A percentile compares a stretch with the other conserved stretches of the same genome.
These are phyloP conservation scores for Diaporthe batatas DNA, from an alignment of 2,329 filamentous ascomycete genomes.

Conservation along the genomic window DNA sequence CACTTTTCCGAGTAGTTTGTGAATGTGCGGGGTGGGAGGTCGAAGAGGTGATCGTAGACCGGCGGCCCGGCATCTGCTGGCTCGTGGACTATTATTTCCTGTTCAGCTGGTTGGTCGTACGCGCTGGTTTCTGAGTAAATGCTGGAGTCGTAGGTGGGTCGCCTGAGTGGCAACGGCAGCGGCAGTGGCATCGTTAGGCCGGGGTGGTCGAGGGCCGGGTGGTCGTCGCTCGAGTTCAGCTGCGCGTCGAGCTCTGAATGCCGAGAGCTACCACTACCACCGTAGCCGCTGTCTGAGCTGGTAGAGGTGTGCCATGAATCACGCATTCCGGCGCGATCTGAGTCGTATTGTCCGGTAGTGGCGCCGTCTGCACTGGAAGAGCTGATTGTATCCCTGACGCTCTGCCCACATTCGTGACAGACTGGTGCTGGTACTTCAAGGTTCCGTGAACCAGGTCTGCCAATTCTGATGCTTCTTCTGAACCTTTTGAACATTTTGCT, in stretches of 20 bases:
- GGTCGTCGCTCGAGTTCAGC: not conserved
- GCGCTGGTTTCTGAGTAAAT: conserved; percentile 23
- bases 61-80: not conserved
- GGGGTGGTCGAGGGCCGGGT: not conserved
- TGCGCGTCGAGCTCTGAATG: not conserved
- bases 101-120: not conserved
- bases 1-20: conserved; percentile 15
- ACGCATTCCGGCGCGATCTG: not conserved
- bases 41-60: conserved; percentile 13
- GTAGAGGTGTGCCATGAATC: conserved; percentile 32
- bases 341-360: not conserved
- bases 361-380: not conserved
- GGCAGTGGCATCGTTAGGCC: not conserved
- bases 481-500: conserved; percentile 37
- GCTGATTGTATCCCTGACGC: not conserved
- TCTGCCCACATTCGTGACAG: conserved; percentile 39
- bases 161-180: not conserved
- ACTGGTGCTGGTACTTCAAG: not conserved
- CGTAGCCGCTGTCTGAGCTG: conserved; percentile 40
- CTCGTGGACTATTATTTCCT: conserved; percentile 2
- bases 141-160: conserved; percentile 32
- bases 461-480: conserved; percentile 9
- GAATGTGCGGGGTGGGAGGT: conserved; percentile 17
- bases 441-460: not conserved
- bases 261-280: conserved; percentile 14